phyloP scores from a whole-genome alignment of 2,329 filamentous ascomycete genomes.

The Sclerotinia nivalis region DNA sequence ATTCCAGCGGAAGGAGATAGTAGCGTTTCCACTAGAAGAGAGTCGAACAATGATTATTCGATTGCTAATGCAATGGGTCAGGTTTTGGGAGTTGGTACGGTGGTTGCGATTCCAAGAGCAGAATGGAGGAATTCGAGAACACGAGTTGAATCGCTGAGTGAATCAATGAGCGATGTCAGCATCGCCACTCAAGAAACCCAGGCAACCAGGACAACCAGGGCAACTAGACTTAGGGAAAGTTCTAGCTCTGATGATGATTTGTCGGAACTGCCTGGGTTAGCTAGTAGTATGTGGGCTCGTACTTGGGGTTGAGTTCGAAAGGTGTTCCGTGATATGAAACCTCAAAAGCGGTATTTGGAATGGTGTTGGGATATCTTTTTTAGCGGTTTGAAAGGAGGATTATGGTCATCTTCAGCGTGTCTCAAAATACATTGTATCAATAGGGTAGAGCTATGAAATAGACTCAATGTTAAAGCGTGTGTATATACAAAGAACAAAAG shows the following conservation, averaged over 20 bases:
- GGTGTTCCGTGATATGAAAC: neutral
- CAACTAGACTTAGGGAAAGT: neutral
- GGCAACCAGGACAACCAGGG: too few relatives aligned
- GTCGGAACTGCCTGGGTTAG: neutral
- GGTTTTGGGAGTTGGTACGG: neutral
- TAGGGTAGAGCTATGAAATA: neutral
- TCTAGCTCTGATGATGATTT: neutral
- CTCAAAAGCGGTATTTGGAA: neutral
- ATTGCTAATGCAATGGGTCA: neutral
- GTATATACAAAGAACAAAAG: neutral
- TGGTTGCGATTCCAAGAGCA: neutral
- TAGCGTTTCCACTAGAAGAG: neutral
- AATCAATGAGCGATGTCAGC: too few relatives aligned
- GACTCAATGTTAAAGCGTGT: neutral
- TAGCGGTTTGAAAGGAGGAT: neutral
- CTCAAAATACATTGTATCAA: neutral
- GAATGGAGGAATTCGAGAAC: neutral
- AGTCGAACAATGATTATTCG: neutral
- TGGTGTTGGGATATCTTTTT: neutral
- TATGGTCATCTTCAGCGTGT: neutral
- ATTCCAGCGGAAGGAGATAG: rapidly evolving
- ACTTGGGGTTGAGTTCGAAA: neutral
- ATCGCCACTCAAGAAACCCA: neutral
- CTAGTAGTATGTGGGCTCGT: constrained; percentile 11
- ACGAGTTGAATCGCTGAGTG: neutral